A percentile compares a stretch with the other conserved stretches of the same genome.
Conservation (phyloP, 2,329 filamentous ascomycete species). For the Pseudocercospora crystallina region DNA sequence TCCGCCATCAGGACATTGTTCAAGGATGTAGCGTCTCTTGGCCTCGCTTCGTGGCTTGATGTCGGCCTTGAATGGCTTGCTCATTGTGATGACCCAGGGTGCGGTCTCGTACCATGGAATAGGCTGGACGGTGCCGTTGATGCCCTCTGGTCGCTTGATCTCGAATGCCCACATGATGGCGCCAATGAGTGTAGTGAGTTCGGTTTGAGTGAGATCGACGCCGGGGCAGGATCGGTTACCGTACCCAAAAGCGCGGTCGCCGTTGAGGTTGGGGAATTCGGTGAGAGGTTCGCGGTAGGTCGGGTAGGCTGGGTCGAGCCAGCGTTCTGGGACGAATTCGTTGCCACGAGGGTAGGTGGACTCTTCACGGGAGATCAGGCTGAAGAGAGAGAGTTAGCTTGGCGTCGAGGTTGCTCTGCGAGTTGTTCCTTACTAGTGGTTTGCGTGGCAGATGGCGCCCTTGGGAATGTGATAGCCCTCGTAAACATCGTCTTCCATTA, state of each 20-base stretch:
- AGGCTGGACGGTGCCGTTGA: slow-evolving; percentile 24
- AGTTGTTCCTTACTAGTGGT: slow-evolving; percentile 32
- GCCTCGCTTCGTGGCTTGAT: slow-evolving; percentile 32
- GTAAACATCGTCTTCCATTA: slow-evolving; percentile 39
- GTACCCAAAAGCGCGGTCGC: slow-evolving; percentile 36
- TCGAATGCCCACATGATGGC: slow-evolving; percentile 34
- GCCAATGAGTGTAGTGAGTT: slow-evolving; percentile 34
- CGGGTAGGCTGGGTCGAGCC: slow-evolving; percentile 34
- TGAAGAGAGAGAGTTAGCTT: slow-evolving; percentile 16
- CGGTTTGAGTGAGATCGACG: slow-evolving; percentile 33
- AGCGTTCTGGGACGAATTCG: slow-evolving; percentile 36
- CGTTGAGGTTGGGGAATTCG: slow-evolving; percentile 36
- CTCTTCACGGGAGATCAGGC: slow-evolving; percentile 34
- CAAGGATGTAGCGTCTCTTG: slow-evolving; percentile 33
- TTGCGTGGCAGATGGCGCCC: slow-evolving; percentile 37
- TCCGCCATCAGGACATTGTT: slow-evolving; percentile 26
- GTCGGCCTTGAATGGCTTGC: slow-evolving; percentile 33
- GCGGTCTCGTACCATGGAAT: slow-evolving; percentile 36
- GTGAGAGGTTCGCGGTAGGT: slow-evolving; percentile 38
- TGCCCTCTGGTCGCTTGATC: slow-evolving; percentile 30
- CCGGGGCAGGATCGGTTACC: slow-evolving; percentile 37
- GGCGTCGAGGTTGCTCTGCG: neutral
- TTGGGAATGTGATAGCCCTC: slow-evolving; percentile 40
- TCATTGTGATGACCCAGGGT: slow-evolving; percentile 38
- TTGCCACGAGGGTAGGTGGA: slow-evolving; percentile 32